These are phyloP conservation scores for Magnusiomyces paraingens DNA, from an alignment of 1,139 yeast genomes.

Conservation along the genomic window DNA sequence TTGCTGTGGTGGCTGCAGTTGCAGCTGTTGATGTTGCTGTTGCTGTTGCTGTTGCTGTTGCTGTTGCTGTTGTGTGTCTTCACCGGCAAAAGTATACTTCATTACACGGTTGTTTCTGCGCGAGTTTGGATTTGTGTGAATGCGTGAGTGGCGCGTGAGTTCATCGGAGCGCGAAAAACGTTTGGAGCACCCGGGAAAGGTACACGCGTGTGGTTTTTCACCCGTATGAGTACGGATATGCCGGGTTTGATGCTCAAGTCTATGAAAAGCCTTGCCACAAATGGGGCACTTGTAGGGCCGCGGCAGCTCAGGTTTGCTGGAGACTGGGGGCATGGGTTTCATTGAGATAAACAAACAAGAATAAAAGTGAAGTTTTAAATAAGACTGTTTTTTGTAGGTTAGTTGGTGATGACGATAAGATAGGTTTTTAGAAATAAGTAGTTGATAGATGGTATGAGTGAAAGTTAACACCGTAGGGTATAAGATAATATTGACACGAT, in stretches of 20 bases:
- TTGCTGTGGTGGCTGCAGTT: constrained; percentile 5
- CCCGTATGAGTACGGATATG: constrained; percentile 96
- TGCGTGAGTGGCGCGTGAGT: constrained; percentile 80
- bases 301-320: constrained; percentile 33
- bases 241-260: constrained; percentile 90
- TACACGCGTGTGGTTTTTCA: constrained; percentile 86
- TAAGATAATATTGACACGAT: no score
- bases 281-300: constrained; percentile 88
- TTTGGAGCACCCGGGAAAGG: constrained; percentile 81
- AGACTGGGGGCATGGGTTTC: constrained; percentile 9
- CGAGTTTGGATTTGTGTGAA: constrained; percentile 73
- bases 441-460: no score
- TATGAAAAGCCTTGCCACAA: constrained; percentile 86
- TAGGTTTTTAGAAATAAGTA: no score
- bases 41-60: constrained; percentile 25
- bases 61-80: constrained; percentile 15
- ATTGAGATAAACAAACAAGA: no score
- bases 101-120: constrained; percentile 42
- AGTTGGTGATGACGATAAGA: no score
- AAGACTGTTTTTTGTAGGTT: no score
- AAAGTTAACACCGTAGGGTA: no score
- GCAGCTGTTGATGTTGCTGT: constrained; percentile 27
- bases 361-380: no score
- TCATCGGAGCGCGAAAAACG: constrained; percentile 86
- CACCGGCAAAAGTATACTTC: constrained; percentile 27